Conservation (phyloP, 2,329 filamentous ascomycete genomes). For the Nothophaeocryptopus gaeumannii region DNA sequence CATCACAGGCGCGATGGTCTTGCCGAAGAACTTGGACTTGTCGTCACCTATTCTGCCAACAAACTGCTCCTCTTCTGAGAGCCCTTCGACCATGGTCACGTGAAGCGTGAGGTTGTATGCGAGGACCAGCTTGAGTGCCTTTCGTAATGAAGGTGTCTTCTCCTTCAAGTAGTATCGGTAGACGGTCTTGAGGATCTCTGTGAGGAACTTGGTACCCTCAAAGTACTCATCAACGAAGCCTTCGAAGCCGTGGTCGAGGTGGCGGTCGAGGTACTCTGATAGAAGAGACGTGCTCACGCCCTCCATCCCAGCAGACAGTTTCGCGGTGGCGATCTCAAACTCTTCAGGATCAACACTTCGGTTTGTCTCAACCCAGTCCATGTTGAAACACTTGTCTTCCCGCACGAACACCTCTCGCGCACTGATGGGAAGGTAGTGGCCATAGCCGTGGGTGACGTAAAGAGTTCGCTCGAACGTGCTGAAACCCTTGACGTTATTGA, state of each 20-base stretch:
- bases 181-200: constrained; percentile 92
- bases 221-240: constrained; percentile 95
- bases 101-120: constrained; percentile 95
- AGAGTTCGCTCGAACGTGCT: constrained; percentile 62
- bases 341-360: constrained; percentile 62
- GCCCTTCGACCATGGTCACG: constrained; percentile 89
- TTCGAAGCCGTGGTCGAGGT: constrained; percentile 89
- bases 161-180: constrained; percentile 91
- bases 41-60: constrained; percentile 83
- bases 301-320: constrained; percentile 82
- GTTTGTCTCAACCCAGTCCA: constrained; percentile 91
- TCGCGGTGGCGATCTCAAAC: constrained; percentile 84
- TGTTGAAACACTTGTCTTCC: constrained; percentile 86
- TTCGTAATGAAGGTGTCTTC: constrained; percentile 84
- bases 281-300: constrained; percentile 78
- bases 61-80: constrained; percentile 73
- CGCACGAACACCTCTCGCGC: constrained; percentile 90
- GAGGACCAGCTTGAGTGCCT: constrained; percentile 89
- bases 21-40: constrained; percentile 82
- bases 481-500: constrained; percentile 91
- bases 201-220: constrained; percentile 90
- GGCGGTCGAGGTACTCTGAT: constrained; percentile 90
- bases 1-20: constrained; percentile 93
- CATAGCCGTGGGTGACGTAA: constrained; percentile 96
- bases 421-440: constrained; percentile 86